phyloP scores from a whole-genome alignment of 2,329 filamentous ascomycete species.

The Sporothrix brasiliensis region DNA sequence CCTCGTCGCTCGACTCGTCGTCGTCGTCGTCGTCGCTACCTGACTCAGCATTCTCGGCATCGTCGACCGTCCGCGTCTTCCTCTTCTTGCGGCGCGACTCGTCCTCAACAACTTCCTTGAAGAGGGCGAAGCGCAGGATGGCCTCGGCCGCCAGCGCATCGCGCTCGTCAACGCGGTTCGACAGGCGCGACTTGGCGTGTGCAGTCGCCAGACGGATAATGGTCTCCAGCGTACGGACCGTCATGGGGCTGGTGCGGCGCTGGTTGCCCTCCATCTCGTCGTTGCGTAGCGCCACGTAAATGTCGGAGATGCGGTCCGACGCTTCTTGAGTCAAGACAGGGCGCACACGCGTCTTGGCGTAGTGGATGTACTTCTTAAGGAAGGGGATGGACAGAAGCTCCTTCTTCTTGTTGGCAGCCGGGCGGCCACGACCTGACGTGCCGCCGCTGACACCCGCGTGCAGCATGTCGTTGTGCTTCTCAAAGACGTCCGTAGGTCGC shows the following conservation, averaged over 20 bases:
- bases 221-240: conserved; percentile 94
- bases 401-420: conserved; percentile 66
- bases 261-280: conserved; percentile 95
- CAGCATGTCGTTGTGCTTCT: conserved; percentile 95
- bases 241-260: conserved; percentile 90
- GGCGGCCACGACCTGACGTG: conserved; percentile 46
- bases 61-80: conserved; percentile 58
- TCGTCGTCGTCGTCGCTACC: conserved; percentile 57
- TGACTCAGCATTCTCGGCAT: conserved; percentile 61
- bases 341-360: conserved; percentile 89
- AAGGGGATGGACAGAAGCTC: conserved; percentile 96
- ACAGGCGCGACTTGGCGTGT: conserved; percentile 89
- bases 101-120: conserved; percentile 87
- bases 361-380: conserved; percentile 99
- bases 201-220: conserved; percentile 97
- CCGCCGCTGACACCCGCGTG: conserved; percentile 84
- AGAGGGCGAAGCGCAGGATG: conserved; percentile 90
- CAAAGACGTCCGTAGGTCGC: conserved; percentile 82
- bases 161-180: conserved; percentile 82
- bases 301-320: conserved; percentile 85
- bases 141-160: conserved; percentile 86
- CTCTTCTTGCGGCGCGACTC: conserved; percentile 83
- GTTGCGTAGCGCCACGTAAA: conserved; percentile 90
- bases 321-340: conserved; percentile 88
- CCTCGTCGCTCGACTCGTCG: conserved; percentile 33